Base-by-base conservation (phyloP, 495 filamentous ascomycete genomes). In the Penicillium longicatenatum region DNA sequence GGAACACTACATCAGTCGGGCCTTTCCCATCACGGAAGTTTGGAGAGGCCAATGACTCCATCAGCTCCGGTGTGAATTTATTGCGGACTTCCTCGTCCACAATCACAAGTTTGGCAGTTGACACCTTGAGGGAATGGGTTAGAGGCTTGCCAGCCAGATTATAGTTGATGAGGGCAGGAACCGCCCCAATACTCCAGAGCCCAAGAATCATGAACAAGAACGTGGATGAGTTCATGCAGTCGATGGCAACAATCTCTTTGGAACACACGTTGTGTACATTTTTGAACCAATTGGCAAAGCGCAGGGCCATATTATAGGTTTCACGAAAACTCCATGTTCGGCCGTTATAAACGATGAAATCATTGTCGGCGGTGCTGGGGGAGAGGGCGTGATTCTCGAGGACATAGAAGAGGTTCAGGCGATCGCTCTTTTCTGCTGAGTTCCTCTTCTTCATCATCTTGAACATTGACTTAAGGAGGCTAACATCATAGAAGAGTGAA, bases 141-240 rank as follows among this genome's bases (percentile, higher is more conserved):
- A 98, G 74, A 2, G 93, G 80, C 26, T 90, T 84, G 12, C 87
- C 89, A 2, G 80, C 78, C 44, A 98, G 70, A 63, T 97, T 98
- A 72, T 94, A 96, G 70, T 98, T 98, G 75, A 98, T 89, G 58
- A 95, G 90, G 0, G 93, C 94, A n/a, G 93, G 92, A 24, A 82
- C 83, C 0, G 90, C 93, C 0, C 94, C 94, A 41, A 98, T 85
- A 17, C 87, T 85, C 93, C 93, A 97, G 30, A 97, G 71, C 0
- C 88, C 94, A 21, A 96, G 78, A 76, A 86, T 83, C n/a, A 97
- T 56, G 75, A 96, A 95, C 11, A 96, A 61, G 64, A 93, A 94
- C 6, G 83, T 82, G 14, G 90, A 86, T 22, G 85, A 90, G 65
- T 98, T 98, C 75, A 89, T 89, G 61, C 93, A 89, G 71, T 97